Base-by-base conservation (phyloP, 352 stramenopile genomes). In the Pythium insidiosum region DNA sequence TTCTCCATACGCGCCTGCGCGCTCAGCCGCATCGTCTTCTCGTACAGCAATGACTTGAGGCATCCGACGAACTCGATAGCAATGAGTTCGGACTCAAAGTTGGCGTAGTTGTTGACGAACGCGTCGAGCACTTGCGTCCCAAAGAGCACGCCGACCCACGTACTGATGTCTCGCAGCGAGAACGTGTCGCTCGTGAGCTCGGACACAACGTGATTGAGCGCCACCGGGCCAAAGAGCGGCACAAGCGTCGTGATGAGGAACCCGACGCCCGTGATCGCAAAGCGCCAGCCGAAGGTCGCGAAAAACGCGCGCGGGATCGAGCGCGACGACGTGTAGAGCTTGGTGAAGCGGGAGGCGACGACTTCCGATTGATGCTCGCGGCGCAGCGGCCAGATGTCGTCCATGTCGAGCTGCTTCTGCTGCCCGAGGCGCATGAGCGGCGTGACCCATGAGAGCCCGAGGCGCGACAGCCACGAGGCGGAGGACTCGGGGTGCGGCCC, bases 401-500 rank as follows among this genome's bases (percentile, higher is more conserved):
- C 38, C 10, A 40, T 43, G 28, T 66, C 42, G 15, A 83, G 61
- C 24, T 80, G 65, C 21, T 73, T 75, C 13, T 47, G 41, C 35
- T 73, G 61, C 0, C 62, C 67, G 26, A 77, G 43, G 21, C 39
- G 15, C 55, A 85, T 56, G 31, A 83, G 56, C 21, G 69, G 62
- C 38, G 57, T 54, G 34, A 70, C 68, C 70, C 73, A 85, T n/a
- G 47, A 25, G 34, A 83, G 57, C 18, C 77, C 50, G 15, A 63
- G 11, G 13, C 55, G 56, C n/a, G 73, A 83, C 2, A 53, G 39
- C 22, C 43, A 67, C 20, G 50, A 54, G 1, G 66, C 56, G 4
- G 26, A 23, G 15, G 53, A 15, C 2, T 37, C 4, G 11, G 49
- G 49, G 18, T 56, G 49, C 23, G 16, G 22, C 22, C 15, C 7